Evolutionary conservation across 768 basidiomycete species (phyloP).

Genomic region (Kwoniella heveanensis): DNA sequence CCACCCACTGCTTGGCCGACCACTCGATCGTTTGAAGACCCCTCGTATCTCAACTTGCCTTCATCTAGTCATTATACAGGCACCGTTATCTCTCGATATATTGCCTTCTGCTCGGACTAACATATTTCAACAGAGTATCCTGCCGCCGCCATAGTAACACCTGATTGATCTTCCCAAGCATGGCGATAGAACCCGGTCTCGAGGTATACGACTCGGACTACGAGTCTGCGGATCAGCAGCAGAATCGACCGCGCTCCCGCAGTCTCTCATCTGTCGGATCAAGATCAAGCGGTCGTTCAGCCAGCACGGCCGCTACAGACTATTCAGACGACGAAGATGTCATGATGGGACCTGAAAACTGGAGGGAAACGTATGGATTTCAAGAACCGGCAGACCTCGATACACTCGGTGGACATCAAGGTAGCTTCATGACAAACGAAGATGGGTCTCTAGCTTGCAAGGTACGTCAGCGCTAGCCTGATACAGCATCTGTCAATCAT

Average conservation of each 20-base stretch:
- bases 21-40: no score
- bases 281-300: not conserved
- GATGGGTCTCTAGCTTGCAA: no score
- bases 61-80: no score
- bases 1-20: no score
- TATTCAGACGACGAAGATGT: not conserved
- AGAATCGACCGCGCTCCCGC: not conserved
- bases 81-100: no score
- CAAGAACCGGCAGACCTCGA: not conserved
- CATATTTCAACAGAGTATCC: no score
- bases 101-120: no score
- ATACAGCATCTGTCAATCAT: no score
- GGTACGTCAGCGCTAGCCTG: conserved; percentile 1
- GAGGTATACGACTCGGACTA: not conserved
- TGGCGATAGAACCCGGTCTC: not conserved
- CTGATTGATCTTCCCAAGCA: no score
- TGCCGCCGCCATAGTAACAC: no score
- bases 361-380: not conserved
- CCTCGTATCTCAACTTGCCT: no score
- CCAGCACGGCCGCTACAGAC: not conserved
- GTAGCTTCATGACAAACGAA: not conserved
- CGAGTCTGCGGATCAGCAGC: not conserved
- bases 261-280: not conserved
- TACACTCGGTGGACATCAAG: conserved; percentile 10
- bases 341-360: not conserved